Base-by-base conservation (phyloP, 495 filamentous ascomycete species). In the Xylaria nigripes region DNA sequence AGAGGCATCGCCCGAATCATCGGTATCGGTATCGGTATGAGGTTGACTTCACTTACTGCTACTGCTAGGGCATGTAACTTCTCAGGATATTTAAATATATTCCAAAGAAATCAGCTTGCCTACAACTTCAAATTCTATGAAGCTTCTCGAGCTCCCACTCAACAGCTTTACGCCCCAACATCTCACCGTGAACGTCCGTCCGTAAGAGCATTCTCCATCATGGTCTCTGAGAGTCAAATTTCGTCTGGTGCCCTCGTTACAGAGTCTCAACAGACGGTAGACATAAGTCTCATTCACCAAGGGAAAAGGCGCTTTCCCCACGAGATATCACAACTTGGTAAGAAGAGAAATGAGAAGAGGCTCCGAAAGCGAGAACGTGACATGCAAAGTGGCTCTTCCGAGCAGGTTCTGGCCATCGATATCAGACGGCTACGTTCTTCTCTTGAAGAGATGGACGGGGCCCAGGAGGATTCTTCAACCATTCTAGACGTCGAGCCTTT, bases 321-420 rank as follows among this genome's bases (percentile, higher is more conserved):
- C 18, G 27, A 55, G 27, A 48, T 30, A n/a, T 45, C 54, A 21
- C 54, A 45, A 7, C 47, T n/a, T 7, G 48, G 48, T 27, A 55
- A 53, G 64, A 77, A 79, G 61, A 75, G 67, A 55, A 76, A 73
- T 61, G 24, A 57, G 23, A 66, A 66, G 54, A 66, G 61, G 38
- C 18, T 50, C 15, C 56, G 55, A 1, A 61, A 66, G 58, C 82
- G 81, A 68, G 73, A 73, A 57, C 73, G 72, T 54, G 70, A 69
- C 4, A 73, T 70, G 40, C 74, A 73, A 47, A 75, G 75, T 30
- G 82, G 85, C 12, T 79, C 79, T 0, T 73, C 76, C 42, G 89
- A 95, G 51, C 86, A 93, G 57, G 81, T 95, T 24, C 73, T 96
- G 22, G 71, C 82, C 12, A 61, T 74, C 43, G 91, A 96, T 61